These are phyloP conservation scores for Globisporangium cylindrosporum DNA, from an alignment of 352 stramenopile genomes.

Conservation along the genomic window DNA sequence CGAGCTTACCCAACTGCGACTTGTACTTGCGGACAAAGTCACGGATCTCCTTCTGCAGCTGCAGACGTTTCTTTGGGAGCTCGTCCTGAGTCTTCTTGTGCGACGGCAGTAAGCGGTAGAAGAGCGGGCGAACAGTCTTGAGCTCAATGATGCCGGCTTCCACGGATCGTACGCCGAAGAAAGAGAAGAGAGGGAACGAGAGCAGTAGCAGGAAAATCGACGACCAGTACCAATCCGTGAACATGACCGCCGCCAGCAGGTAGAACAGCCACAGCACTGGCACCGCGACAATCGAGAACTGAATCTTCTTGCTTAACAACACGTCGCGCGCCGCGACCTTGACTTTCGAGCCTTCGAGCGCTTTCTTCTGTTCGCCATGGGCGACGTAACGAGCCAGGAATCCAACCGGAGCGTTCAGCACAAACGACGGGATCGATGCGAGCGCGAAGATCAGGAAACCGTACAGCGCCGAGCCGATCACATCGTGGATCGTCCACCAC, in stretches of 20 bases:
- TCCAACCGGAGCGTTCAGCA: conserved; percentile 90
- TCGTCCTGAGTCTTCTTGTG: conserved; percentile 83
- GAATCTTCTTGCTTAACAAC: conserved; percentile 92
- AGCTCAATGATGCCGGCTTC: conserved; percentile 87
- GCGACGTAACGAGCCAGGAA: conserved; percentile 81
- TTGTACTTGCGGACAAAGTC: conserved; percentile 78
- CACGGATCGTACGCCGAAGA: conserved; percentile 84
- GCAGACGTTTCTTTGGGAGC: conserved; percentile 54
- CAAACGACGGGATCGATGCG: conserved; percentile 89
- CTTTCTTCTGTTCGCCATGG: conserved; percentile 76
- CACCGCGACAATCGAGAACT: conserved; percentile 90
- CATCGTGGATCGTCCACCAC: conserved; percentile 86
- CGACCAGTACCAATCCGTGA: conserved; percentile 87
- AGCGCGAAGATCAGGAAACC: conserved; percentile 82
- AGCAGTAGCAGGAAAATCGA: conserved; percentile 75
- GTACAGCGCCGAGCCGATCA: conserved; percentile 87
- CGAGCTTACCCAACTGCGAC: conserved; percentile 53
- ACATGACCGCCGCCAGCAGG: conserved; percentile 67
- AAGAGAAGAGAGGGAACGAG: conserved; percentile 86
- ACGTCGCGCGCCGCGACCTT: conserved; percentile 91
- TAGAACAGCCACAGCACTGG: conserved; percentile 88
- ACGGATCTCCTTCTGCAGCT: conserved; percentile 74
- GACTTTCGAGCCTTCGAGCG: conserved; percentile 85
- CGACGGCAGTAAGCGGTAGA: conserved; percentile 74
- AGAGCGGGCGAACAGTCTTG: conserved; percentile 80